Conservation (phyloP, 176 grass and related monocot species). For the maize (Zea mays) region Zm-B73-REFERENCE-NAM-5.0 NC_050101.1:125266001-125266500, state of each 20-base stretch:
- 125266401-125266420: constrained; percentile 4
- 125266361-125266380: constrained; percentile 83
- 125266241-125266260: constrained; percentile 49
- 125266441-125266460: not conserved
- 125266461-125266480: not conserved
- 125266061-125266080: constrained; percentile 10
- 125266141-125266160: constrained; percentile 79
- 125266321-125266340: constrained; percentile 65
- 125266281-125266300: constrained; percentile 60
- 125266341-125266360: constrained; percentile 79
- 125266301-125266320: constrained; percentile 72
- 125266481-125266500: constrained; percentile 21
- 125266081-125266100: constrained; percentile 39
- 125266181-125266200: constrained; percentile 48
- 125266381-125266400: constrained; percentile 48
- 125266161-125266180: constrained; percentile 59
- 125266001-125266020: constrained; percentile 24
- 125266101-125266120: constrained; percentile 84
- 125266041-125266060: not conserved
- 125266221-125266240: constrained; percentile 63
- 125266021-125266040: constrained; percentile 16
- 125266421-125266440: not conserved
- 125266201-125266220: constrained; percentile 37
- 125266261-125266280: constrained; percentile 45
- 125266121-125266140: constrained; percentile 92